Percentiles rank a stretch among this genome's conserved stretches.
Evolutionary conservation across 306 rosid genomes (phyloP).

Genomic region (Pueraria montana): DNA sequence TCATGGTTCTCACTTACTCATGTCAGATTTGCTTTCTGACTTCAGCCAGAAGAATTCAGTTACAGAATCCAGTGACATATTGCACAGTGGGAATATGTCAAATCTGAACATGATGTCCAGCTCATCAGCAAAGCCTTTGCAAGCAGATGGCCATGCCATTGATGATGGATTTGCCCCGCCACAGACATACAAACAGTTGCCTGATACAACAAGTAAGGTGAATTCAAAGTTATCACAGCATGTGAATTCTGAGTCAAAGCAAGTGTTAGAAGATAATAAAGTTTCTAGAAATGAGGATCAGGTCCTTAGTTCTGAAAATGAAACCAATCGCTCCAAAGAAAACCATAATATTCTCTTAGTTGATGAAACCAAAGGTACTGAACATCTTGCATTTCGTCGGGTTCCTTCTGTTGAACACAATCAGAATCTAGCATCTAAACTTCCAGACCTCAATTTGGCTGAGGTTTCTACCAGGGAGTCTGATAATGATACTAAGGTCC

Average conservation of each 20-base stretch:
- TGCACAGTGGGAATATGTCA: slow-evolving; percentile 56
- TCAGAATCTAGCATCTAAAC: slow-evolving; percentile 56
- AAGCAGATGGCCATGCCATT: slow-evolving; percentile 55
- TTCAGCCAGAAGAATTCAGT: slow-evolving; percentile 56
- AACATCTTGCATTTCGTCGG: slow-evolving; percentile 49
- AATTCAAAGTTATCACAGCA: slow-evolving; percentile 60
- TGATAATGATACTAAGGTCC: slow-evolving; percentile 46
- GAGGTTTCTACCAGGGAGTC: slow-evolving; percentile 53
- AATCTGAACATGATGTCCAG: slow-evolving; percentile 55
- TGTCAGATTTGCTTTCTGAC: slow-evolving; percentile 72
- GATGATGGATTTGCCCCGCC: slow-evolving; percentile 61
- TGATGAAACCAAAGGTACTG: slow-evolving; percentile 58
- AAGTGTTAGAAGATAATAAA: slow-evolving; percentile 45
- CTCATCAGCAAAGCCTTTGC: slow-evolving; percentile 51
- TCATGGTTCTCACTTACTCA: slow-evolving; percentile 69
- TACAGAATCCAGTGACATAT: slow-evolving; percentile 56
- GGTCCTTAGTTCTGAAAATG: slow-evolving; percentile 52
- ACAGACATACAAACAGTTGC: slow-evolving; percentile 59
- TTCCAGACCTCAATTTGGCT: slow-evolving; percentile 55
- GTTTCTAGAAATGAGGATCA: slow-evolving; percentile 56
- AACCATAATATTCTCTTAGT: slow-evolving; percentile 44
- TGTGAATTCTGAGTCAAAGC: slow-evolving; percentile 57
- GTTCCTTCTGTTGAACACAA: slow-evolving; percentile 60
- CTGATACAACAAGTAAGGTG: slow-evolving; percentile 61
- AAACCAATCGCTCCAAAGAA: slow-evolving; percentile 47